Percentiles rank a stretch among this genome's conserved stretches.
These are phyloP conservation scores for Pyrenula aspistea DNA, from an alignment of 495 filamentous ascomycete genomes.

Conservation along the genomic window DNA sequence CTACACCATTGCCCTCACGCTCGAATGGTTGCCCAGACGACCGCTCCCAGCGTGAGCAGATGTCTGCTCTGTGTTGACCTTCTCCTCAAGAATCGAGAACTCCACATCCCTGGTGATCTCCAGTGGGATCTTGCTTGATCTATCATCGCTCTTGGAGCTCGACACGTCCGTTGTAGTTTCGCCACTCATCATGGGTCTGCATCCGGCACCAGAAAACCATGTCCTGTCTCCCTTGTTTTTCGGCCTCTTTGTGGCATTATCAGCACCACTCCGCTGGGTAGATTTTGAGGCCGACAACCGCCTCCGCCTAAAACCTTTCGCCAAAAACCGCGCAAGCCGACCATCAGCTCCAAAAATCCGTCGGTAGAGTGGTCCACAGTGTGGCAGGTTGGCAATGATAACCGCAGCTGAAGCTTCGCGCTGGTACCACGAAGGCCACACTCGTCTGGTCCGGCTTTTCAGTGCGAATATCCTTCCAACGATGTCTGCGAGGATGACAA, in stretches of 20 bases:
- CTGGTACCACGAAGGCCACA: conserved; percentile 57
- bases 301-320: too few species aligned
- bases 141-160: background rate
- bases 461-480: conserved; percentile 60
- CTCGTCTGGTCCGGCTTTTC: conserved; percentile 28
- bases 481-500: conserved; percentile 49
- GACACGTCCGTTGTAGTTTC: background rate
- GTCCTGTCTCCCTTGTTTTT: background rate
- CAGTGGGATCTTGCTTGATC: background rate
- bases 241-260: background rate
- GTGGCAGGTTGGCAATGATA: conserved; percentile 52
- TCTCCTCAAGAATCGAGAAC: background rate
- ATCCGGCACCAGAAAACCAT: background rate
- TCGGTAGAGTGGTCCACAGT: conserved; percentile 46
- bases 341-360: conserved; percentile 25
- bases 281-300: background rate
- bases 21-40: background rate
- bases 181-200: background rate
- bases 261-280: background rate
- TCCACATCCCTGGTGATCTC: background rate
- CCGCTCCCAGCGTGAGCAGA: background rate
- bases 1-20: too few species aligned
- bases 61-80: background rate
- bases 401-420: conserved; percentile 52
- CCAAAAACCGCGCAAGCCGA: background rate